These are phyloP conservation scores for Cladophialophora chaetospira DNA, from an alignment of 2,329 filamentous ascomycete genomes.

Conservation along the genomic window DNA sequence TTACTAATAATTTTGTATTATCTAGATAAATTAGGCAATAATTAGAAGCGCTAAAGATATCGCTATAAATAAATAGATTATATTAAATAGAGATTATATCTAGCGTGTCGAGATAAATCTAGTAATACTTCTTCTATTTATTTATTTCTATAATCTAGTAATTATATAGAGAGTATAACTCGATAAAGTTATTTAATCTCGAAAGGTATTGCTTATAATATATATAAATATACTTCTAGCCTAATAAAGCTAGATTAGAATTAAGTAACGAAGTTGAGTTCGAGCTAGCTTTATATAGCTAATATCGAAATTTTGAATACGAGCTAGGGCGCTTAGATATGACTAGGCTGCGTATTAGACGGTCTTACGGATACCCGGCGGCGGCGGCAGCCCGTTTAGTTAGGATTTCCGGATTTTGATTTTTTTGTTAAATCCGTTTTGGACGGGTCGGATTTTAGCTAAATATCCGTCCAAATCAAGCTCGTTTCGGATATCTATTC, in stretches of 20 bases:
- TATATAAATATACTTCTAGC: slow-evolving; percentile 17
- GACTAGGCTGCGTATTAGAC: too few species aligned
- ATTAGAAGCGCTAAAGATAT: slow-evolving; percentile 10
- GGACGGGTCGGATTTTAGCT: too few species aligned
- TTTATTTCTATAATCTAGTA: slow-evolving; percentile 5
- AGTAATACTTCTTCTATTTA: slow-evolving; percentile 8
- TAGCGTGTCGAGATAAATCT: slow-evolving; percentile 2
- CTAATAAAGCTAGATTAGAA: not conserved
- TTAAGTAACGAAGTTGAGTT: not conserved
- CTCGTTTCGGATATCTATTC: too few species aligned
- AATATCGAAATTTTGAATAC: not conserved
- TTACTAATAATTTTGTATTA: slow-evolving; percentile 6
- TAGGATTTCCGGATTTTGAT: too few species aligned
- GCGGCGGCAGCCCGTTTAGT: too few species aligned
- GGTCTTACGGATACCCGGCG: too few species aligned
- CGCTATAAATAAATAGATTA: slow-evolving; percentile 16
- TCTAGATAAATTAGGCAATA: slow-evolving; percentile 18
- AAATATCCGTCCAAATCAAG: too few species aligned
- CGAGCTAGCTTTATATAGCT: not conserved
- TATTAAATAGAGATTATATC: slow-evolving; percentile 7
- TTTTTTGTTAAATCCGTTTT: too few species aligned
- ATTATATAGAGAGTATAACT: slow-evolving; percentile 18
- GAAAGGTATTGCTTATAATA: slow-evolving; percentile 7
- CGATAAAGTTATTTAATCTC: slow-evolving; percentile 1
- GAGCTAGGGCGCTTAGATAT: not conserved